A percentile compares a stretch with the other conserved stretches of the same genome.
These are phyloP conservation scores for Cutaneotrichosporon sp. DNA, from an alignment of 1,284 basidiomycete species.

Conservation along the genomic window DNA sequence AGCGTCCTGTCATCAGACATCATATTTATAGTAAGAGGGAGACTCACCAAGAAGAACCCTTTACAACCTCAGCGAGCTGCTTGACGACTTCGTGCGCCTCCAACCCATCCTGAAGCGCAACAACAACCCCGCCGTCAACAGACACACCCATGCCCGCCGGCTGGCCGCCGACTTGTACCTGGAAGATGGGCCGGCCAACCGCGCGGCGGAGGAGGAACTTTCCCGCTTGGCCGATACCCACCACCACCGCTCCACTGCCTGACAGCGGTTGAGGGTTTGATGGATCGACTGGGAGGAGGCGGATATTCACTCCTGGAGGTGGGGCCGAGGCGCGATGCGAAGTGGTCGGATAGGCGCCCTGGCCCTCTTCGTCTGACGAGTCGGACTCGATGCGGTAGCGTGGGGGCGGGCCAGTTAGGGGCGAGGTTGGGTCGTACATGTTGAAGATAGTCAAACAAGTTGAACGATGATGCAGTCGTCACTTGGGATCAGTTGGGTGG, in stretches of 20 bases:
- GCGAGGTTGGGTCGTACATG: conserved; percentile 45
- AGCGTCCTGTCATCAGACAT: conserved; percentile 34
- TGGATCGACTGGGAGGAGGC: background rate
- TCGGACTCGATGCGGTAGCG: conserved; percentile 51
- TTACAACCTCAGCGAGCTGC: background rate
- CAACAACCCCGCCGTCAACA: conserved; percentile 20
- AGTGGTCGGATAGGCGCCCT: conserved; percentile 35
- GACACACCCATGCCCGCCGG: conserved; percentile 22
- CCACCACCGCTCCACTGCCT: conserved; percentile 18
- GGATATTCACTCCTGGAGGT: background rate
- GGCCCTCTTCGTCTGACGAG: conserved; percentile 49
- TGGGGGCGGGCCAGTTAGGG: conserved; percentile 41
- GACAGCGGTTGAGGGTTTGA: background rate
- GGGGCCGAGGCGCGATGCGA: background rate
- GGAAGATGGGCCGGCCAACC: conserved; percentile 16
- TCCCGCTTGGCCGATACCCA: conserved; percentile 43
- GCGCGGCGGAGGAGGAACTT: conserved; percentile 29
- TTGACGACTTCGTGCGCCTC: conserved; percentile 16
- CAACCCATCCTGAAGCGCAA: conserved; percentile 21
- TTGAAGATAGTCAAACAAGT: background rate
- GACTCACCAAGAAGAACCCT: conserved; percentile 19
- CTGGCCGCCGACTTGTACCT: conserved; percentile 20
- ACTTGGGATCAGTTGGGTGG: background rate
- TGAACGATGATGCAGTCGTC: background rate
- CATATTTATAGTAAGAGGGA: background rate